Evolutionary conservation across 352 stramenopile species (phyloP).

Genomic region (Aphanomyces astaci): DNA sequence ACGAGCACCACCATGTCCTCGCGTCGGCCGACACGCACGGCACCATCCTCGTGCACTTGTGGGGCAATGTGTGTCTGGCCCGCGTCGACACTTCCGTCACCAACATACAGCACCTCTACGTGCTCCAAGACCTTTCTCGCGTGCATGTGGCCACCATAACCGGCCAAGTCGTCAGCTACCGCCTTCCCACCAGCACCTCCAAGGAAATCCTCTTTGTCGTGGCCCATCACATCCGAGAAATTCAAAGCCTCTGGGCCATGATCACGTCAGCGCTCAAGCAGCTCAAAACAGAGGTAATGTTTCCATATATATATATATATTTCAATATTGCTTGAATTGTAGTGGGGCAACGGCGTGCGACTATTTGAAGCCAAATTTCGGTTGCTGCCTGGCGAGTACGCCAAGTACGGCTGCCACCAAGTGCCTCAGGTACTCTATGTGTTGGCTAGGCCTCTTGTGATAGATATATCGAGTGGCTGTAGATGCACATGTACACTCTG

Average conservation of each 20-base stretch:
- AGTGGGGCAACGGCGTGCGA: constrained; percentile 14
- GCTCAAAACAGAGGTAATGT: not conserved
- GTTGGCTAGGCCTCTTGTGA: too few species aligned
- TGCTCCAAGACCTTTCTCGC: not conserved
- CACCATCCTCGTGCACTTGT: not conserved
- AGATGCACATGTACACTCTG: constrained; percentile 19
- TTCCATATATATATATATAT: not conserved
- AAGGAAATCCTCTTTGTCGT: constrained; percentile 16
- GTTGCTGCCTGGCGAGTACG: constrained; percentile 1
- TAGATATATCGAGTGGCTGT: not conserved
- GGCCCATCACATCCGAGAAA: constrained; percentile 15
- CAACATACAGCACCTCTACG: not conserved
- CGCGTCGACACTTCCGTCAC: not conserved
- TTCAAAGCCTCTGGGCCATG: not conserved
- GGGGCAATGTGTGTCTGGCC: constrained; percentile 7
- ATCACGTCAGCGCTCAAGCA: constrained; percentile 10
- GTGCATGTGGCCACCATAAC: not conserved
- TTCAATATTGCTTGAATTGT: too few species aligned
- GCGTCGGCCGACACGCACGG: constrained; percentile 4
- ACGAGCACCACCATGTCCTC: constrained; percentile 6
- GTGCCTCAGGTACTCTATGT: constrained; percentile 18
- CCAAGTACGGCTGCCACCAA: constrained; percentile 1
- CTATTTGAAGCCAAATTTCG: constrained; percentile 19
- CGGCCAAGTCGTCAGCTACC: not conserved
- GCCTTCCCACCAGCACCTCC: not conserved